Evolutionary conservation across 2,329 filamentous ascomycete genomes (phyloP), one percentile per base, ranked within the genome.

Genomic region (Aureobasidium sp.): DNA sequence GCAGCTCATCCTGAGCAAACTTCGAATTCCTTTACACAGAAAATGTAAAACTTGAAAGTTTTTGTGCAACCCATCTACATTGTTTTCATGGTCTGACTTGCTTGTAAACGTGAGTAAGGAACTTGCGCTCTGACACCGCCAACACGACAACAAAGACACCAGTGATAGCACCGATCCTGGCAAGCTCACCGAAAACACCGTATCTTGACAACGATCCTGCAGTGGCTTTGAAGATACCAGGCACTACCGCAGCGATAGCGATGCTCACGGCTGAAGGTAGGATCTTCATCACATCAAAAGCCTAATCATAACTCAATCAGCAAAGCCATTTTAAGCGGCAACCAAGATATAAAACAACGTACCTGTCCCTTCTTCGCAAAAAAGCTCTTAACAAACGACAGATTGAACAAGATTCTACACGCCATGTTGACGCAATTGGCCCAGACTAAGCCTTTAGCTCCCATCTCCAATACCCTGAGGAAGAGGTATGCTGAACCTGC

Each of bases 371-470:
- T 75, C 16, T 70, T 70, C 5, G 62, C 68, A 63, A 95, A 86
- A 71, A 86, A 95, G 0, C 72, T 67, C 37, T 73, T 76, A 62
- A 97, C 89, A 70, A 96, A 99, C 48, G 72, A 70, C 21, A 77
- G 75, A 69, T 91, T 94, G 90, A 91, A 99, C 8, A 84, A 64
- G 62, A 96, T 95, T 64, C 94, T 84, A 68, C 93, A 84, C 0
- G 77, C 75, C 92, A 99, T 96, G 72, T 97, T 97, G 68, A 96
- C 84, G 49, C 84, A 86, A 72, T 97, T 99, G 57, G 92, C 92
- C 66, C 84, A 82, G 0, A 99, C 91, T 47, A 99, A 77, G 0
- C 94, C 94, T 45, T 81, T 79, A 0, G 91, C 92, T 0, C 91
- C 94, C 64, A 89, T 76, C 8, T 81, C 78, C 29, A 89, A 73